phyloP scores from a whole-genome alignment of 495 filamentous ascomycete genomes.

The Clohesyomyces aquaticus region DNA sequence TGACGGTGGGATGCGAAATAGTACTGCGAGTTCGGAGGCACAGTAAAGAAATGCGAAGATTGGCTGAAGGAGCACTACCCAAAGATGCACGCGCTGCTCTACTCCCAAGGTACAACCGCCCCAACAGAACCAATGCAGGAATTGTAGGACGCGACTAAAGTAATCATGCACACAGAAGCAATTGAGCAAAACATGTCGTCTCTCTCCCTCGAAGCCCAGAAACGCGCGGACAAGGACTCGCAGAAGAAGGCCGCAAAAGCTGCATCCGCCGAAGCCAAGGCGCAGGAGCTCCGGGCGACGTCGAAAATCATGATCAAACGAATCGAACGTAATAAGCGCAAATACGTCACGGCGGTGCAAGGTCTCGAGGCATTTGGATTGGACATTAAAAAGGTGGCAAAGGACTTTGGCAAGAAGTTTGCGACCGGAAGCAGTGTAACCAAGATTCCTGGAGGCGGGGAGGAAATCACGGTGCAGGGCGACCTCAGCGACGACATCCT shows the following conservation, averaged over 20 bases:
- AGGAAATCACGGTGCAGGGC: slow-evolving; percentile 98
- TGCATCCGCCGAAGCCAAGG: slow-evolving; percentile 76
- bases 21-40: slow-evolving; percentile 99
- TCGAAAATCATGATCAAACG: slow-evolving; percentile 91
- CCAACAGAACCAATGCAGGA: neutral
- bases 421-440: slow-evolving; percentile 93
- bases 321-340: slow-evolving; percentile 96
- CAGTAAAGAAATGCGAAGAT: slow-evolving; percentile 96
- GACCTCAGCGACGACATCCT: slow-evolving; percentile 94
- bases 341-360: slow-evolving; percentile 87
- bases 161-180: slow-evolving; percentile 62
- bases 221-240: slow-evolving; percentile 91
- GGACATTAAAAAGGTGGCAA: slow-evolving; percentile 90
- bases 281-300: slow-evolving; percentile 72
- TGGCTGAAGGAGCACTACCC: slow-evolving; percentile 82
- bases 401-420: slow-evolving; percentile 89
- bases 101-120: slow-evolving; percentile 70
- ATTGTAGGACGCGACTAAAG: neutral
- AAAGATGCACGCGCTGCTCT: slow-evolving; percentile 73
- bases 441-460: slow-evolving; percentile 79
- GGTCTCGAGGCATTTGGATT: slow-evolving; percentile 88
- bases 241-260: slow-evolving; percentile 95
- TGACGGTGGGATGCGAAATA: slow-evolving; percentile 46
- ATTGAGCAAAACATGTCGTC: slow-evolving; percentile 78
- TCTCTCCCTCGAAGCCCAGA: slow-evolving; percentile 84